Evolutionary conservation across 2,329 filamentous ascomycete genomes (phyloP), one percentile per base, ranked within the genome.

Genomic region (Colletotrichum viniferum): DNA sequence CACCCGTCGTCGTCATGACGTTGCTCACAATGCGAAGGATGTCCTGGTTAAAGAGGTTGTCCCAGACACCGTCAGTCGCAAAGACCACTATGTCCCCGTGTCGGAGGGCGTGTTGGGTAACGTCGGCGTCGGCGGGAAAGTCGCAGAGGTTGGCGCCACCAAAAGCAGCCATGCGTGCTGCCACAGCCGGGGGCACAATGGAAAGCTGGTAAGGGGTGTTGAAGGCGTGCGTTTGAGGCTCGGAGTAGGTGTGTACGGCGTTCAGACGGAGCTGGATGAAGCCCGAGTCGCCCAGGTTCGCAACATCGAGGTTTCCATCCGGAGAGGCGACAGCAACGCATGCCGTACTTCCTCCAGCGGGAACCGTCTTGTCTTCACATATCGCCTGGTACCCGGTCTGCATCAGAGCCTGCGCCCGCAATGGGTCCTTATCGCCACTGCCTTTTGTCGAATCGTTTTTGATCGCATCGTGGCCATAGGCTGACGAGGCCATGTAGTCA

Each of bases 181-280:
- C 90, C 85, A 98, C 93, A 79, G 91, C 92, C 5, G 94, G 91
- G 1, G 97, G 96, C 9, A 98, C 93, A 69, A 98, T 92, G 69
- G 95, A 96, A 55, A 99, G 90, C 84, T 99, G 97, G 82, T 95
- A 99, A 0, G 97, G 97, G 0, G 97, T 98, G 85, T 99, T 99
- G 90, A 99, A 99, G 58, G 94, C 96, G 84, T 99, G 97, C 1
- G 96, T 98, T 85, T 99, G 97, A 28, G 95, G 94, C 63, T 93
- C 91, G 3, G 96, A 98, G 81, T 92, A 93, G 71, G 94, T 91
- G 83, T 97, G 94, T 36, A 99, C 94, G 16, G 94, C 95, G 79
- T 96, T 97, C 30, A 95, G 90, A 16, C 96, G 92, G 76, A 98
- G 88, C 77, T 98, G 94, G 71, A 98, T 90, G 83, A 96, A 98